Evolutionary conservation across 2,329 filamentous ascomycete species (phyloP), one percentile per base, ranked within the genome.

Genomic region (Aspergillus calidoustus): DNA sequence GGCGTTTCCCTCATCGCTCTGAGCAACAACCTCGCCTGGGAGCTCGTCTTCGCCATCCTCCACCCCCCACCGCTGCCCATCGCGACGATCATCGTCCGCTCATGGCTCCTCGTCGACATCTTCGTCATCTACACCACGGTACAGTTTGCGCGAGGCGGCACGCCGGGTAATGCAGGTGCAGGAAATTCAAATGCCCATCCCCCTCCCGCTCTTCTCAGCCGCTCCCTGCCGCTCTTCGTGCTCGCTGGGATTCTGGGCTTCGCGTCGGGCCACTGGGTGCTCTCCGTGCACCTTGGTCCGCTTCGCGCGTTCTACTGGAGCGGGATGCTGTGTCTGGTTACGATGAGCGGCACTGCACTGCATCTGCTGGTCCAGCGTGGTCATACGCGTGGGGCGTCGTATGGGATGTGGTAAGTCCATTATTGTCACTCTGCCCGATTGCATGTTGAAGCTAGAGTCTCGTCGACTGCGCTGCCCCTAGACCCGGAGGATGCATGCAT

Each of bases 381-480:
- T 3, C 64, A 53, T 15, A 64, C 60, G 7, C 62, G 64, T 30
- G 64, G 62, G 2, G 43, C 51, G 4, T 66, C 60, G 3, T 62
- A 64, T 50, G 62, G 57, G 5, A 34, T 64, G 30, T 66, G 64
- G 62, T 64, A 53, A 31, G 61, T 43, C 7, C 11, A 5, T 46
- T 1, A 38, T 15, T 46, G 13, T 17, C 19, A 8, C 31, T 19
- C 19, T 19, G 19, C 19, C 19, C 19, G n/a, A n/a, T n/a, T n/a
- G n/a, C n/a, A n/a, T 19, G 19, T 19, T 19, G 19, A 19, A 19
- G 19, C 19, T 19, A 19, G 19, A 19, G 1, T 19, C 19, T 2
- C 19, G 2, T 19, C 19, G 19, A 19, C 19, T 19, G 19, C 19
- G 2, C 19, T 19, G 19, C 19, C 19, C 19, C 19, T 19, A 19